Evolutionary conservation across 1,284 basidiomycete species (phyloP).

Genomic region (Pisolithus thermaeus): DNA sequence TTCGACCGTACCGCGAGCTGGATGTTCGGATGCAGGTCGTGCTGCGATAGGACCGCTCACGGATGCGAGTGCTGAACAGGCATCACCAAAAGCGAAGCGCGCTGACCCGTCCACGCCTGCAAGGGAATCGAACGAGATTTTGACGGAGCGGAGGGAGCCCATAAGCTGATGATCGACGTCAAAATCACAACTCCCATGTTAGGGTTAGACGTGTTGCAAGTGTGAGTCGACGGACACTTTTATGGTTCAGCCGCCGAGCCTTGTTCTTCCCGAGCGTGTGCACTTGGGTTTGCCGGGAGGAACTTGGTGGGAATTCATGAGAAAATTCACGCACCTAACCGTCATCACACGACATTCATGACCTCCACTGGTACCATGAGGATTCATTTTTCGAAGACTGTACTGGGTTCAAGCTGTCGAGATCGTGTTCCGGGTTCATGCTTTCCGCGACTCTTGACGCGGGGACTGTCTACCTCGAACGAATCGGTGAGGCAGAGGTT

Average conservation of each 20-base stretch:
- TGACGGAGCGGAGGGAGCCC: constrained; percentile 8
- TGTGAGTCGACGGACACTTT: no score
- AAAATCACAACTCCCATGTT: background rate
- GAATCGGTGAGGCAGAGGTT: constrained; percentile 13
- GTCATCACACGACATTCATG: no score
- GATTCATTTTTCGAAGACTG: no score
- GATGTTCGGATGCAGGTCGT: constrained; percentile 55
- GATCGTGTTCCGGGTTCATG: no score
- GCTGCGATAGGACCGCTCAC: constrained; percentile 75
- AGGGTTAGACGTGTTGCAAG: background rate
- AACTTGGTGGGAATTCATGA: background rate
- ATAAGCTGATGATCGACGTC: background rate
- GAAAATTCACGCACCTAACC: no score
- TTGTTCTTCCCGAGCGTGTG: background rate
- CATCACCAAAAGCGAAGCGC: constrained; percentile 28
- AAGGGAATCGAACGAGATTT: constrained; percentile 24
- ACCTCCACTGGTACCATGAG: no score
- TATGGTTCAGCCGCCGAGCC: background rate
- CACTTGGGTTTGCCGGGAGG: background rate
- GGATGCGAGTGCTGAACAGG: constrained; percentile 50
- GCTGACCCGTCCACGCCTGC: constrained; percentile 29
- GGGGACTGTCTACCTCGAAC: constrained; percentile 15
- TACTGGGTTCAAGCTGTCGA: no score
- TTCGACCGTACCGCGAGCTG: constrained; percentile 69
- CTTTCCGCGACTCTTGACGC: background rate